phyloP scores from a whole-genome alignment of 768 basidiomycete species.

The Calvatia gigantea region DNA sequence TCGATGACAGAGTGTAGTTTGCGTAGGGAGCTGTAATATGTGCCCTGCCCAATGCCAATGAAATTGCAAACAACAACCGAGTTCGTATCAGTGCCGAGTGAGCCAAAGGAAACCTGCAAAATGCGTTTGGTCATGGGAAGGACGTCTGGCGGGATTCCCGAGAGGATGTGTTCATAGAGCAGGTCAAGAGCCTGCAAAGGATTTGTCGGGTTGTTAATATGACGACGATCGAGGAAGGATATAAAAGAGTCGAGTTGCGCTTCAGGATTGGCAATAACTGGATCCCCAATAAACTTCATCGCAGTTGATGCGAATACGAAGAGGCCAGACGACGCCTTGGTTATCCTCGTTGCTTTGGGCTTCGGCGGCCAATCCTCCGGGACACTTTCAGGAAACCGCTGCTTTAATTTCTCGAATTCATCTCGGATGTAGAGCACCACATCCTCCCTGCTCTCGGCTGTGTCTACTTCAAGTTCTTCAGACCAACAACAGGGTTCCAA shows the following conservation, averaged over 20 bases:
- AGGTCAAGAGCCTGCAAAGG: neutral
- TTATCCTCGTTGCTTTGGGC: too few species aligned
- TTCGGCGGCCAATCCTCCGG: too few species aligned
- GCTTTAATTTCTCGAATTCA: too few species aligned
- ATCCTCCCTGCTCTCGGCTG: too few species aligned
- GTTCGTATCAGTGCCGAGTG: too few species aligned
- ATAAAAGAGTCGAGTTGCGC: neutral
- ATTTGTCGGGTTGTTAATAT: neutral
- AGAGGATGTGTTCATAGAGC: neutral
- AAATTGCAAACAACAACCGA: neutral
- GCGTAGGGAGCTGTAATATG: neutral
- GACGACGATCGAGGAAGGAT: neutral
- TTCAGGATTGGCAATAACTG: neutral
- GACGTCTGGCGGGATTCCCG: neutral
- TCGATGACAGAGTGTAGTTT: neutral
- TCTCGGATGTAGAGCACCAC: too few species aligned
- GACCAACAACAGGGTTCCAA: too few species aligned
- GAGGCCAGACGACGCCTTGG: too few species aligned
- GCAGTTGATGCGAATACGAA: too few species aligned
- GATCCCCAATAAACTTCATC: too few species aligned
- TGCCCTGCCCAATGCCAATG: neutral
- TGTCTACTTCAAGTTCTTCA: too few species aligned
- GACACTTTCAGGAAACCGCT: too few species aligned
- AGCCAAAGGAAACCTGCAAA: neutral
- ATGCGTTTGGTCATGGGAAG: neutral